A percentile compares a stretch with the other conserved stretches of the same genome.
phyloP scores from a whole-genome alignment of 352 stramenopile species.

The Phytophthora pini region DNA sequence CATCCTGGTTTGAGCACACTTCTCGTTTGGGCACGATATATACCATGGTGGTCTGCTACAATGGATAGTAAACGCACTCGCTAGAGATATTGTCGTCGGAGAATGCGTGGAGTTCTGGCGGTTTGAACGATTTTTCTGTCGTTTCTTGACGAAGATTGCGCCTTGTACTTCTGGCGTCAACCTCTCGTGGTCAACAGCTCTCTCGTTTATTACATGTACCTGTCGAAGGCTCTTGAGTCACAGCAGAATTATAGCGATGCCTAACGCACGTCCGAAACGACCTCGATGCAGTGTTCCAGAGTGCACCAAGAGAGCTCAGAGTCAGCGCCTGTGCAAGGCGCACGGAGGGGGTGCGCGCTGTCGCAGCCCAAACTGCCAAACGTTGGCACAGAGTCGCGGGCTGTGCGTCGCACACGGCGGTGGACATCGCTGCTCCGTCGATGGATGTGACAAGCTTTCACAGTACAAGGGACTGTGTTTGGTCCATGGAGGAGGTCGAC shows the following conservation, averaged over 20 bases:
- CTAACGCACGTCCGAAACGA: background rate
- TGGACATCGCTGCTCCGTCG: constrained; percentile 2
- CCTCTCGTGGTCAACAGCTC: no score
- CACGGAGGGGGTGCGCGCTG: constrained; percentile 8
- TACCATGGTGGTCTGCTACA: no score
- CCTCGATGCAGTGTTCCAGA: background rate
- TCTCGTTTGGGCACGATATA: no score
- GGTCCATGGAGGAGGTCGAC: constrained; percentile 11
- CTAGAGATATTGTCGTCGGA: no score
- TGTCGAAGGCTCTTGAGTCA: no score
- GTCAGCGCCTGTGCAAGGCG: constrained; percentile 4
- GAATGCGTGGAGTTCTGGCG: no score
- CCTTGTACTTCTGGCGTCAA: no score
- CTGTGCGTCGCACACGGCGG: constrained; percentile 4
- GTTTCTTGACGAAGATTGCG: no score
- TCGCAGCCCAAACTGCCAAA: background rate
- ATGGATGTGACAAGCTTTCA: constrained; percentile 9
- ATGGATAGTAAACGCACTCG: no score
- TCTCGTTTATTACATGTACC: no score
- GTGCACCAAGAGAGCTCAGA: constrained; percentile 7
- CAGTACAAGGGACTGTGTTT: constrained; percentile 9
- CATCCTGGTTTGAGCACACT: background rate
- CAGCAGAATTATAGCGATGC: background rate
- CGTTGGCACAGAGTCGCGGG: background rate
- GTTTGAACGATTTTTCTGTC: no score